A percentile compares a stretch with the other conserved stretches of the same genome.
Evolutionary conservation across 495 filamentous ascomycete genomes (phyloP).

Genomic region (Aspergillus sparsus): DNA sequence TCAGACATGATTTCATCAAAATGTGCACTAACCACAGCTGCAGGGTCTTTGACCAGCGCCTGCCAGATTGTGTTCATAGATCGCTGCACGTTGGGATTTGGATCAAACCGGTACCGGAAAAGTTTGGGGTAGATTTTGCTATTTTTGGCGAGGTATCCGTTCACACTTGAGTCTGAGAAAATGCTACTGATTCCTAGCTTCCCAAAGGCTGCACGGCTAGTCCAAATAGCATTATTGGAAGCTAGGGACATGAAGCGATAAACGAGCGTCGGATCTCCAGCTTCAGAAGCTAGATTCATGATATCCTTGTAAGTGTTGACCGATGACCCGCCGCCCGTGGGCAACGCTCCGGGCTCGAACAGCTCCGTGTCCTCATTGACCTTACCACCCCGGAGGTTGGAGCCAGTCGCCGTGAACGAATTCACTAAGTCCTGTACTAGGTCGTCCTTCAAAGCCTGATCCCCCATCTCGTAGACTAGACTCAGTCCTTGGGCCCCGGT

Average conservation of each 20-base stretch:
- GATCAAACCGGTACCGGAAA: constrained; percentile 92
- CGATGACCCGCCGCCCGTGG: constrained; percentile 84
- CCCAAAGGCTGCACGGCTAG: constrained; percentile 90
- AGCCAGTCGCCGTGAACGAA: constrained; percentile 76
- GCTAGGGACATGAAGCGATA: constrained; percentile 98
- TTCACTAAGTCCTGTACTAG: constrained; percentile 83
- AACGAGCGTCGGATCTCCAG: constrained; percentile 89
- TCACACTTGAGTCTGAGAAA: constrained; percentile 79
- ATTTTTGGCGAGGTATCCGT: constrained; percentile 69
- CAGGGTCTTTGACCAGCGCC: constrained; percentile 81
- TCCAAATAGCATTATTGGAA: constrained; percentile 93
- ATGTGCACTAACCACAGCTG: constrained; percentile 66
- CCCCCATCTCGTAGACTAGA: constrained; percentile 89
- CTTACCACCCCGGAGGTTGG: constrained; percentile 67
- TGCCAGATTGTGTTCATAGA: constrained; percentile 99
- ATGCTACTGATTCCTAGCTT: constrained; percentile 90
- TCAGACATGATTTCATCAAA: constrained; percentile 87
- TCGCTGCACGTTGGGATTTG: constrained; percentile 84
- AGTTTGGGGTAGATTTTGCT: constrained; percentile 94
- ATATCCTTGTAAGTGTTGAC: constrained; percentile 96
- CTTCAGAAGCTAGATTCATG: constrained; percentile 87
- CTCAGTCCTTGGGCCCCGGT: constrained; percentile 87
- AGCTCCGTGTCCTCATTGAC: constrained; percentile 87
- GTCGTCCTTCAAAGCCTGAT: constrained; percentile 73
- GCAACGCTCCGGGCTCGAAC: constrained; percentile 90